phyloP scores from a whole-genome alignment of 768 basidiomycete genomes.

The Trametes maxima region DNA sequence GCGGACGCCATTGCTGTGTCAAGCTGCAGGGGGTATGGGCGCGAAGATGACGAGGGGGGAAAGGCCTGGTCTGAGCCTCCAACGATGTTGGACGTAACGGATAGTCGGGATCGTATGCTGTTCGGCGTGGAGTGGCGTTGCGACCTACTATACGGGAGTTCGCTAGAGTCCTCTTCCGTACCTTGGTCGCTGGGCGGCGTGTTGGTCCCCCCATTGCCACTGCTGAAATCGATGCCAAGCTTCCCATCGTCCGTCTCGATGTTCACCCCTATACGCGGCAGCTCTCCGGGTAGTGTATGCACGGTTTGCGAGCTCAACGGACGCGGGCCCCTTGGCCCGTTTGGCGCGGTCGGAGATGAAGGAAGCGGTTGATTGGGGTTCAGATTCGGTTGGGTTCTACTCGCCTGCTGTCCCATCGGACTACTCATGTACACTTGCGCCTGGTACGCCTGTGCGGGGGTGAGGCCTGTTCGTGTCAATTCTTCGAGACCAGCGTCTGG shows the following conservation, averaged over 20 bases:
- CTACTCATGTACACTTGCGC: slow-evolving; percentile 65
- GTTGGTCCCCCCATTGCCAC: slow-evolving; percentile 12
- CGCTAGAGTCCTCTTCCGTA: slow-evolving; percentile 25
- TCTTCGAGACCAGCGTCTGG: slow-evolving; percentile 50
- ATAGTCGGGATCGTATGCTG: slow-evolving; percentile 31
- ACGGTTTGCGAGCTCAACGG: slow-evolving; percentile 27
- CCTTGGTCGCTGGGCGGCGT: slow-evolving; percentile 24
- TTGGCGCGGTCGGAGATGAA: background rate
- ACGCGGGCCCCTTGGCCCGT: slow-evolving; percentile 15
- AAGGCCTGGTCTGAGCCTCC: slow-evolving; percentile 33
- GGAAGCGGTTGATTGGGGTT: slow-evolving; percentile 23
- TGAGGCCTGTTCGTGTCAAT: slow-evolving; percentile 54
- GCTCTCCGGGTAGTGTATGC: slow-evolving; percentile 22
- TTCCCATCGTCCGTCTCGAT: slow-evolving; percentile 60
- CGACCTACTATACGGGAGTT: slow-evolving; percentile 24
- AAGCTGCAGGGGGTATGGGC: slow-evolving; percentile 59
- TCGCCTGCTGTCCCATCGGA: slow-evolving; percentile 36
- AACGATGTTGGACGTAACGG: slow-evolving; percentile 24
- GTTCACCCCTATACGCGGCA: slow-evolving; percentile 44
- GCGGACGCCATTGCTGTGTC: slow-evolving; percentile 46
- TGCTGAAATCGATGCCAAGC: slow-evolving; percentile 54
- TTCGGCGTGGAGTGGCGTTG: slow-evolving; percentile 25
- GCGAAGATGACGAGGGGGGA: slow-evolving; percentile 41
- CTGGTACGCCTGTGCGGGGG: slow-evolving; percentile 82
- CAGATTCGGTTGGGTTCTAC: slow-evolving; percentile 38